Evolutionary conservation across 495 filamentous ascomycete species (phyloP).

Genomic region (Copromyces sp.): DNA sequence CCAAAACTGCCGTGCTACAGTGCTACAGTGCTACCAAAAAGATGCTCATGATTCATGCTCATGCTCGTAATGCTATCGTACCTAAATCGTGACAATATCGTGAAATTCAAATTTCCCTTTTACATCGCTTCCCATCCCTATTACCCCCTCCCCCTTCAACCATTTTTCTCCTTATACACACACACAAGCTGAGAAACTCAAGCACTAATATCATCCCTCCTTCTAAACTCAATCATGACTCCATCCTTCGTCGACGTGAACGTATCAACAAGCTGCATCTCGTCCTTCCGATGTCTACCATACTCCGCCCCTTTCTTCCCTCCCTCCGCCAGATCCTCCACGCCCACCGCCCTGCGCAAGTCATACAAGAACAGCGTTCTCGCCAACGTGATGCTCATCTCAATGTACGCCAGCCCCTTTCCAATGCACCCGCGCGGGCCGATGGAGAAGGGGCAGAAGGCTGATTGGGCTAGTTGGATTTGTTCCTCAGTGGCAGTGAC

Average conservation of each 20-base stretch:
- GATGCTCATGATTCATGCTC: not conserved
- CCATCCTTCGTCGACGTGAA: conserved; percentile 48
- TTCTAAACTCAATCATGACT: conserved; percentile 46
- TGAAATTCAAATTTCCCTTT: not conserved
- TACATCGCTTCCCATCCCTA: not conserved
- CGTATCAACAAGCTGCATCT: conserved; percentile 47
- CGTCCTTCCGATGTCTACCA: conserved; percentile 34
- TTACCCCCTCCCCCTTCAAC: too few relatives aligned
- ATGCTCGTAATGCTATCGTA: not conserved
- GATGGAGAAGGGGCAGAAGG: conserved; percentile 48
- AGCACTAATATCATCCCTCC: conserved; percentile 8
- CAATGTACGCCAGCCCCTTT: conserved; percentile 45
- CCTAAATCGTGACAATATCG: not conserved
- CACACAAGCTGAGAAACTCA: not conserved
- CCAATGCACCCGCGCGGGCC: conserved; percentile 51
- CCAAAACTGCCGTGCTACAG: too few relatives aligned
- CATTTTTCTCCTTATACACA: too few relatives aligned
- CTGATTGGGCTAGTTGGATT: conserved; percentile 35
- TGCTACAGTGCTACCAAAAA: not conserved
- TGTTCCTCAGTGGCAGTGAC: conserved; percentile 15
- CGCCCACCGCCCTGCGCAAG: conserved; percentile 30
- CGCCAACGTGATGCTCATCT: conserved; percentile 40
- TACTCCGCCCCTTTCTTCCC: conserved; percentile 26
- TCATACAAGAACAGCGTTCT: conserved; percentile 40
- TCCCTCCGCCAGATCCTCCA: conserved; percentile 33